phyloP scores from a whole-genome alignment of 2,329 filamentous ascomycete genomes.

The Hymenoscyphus salicellus region DNA sequence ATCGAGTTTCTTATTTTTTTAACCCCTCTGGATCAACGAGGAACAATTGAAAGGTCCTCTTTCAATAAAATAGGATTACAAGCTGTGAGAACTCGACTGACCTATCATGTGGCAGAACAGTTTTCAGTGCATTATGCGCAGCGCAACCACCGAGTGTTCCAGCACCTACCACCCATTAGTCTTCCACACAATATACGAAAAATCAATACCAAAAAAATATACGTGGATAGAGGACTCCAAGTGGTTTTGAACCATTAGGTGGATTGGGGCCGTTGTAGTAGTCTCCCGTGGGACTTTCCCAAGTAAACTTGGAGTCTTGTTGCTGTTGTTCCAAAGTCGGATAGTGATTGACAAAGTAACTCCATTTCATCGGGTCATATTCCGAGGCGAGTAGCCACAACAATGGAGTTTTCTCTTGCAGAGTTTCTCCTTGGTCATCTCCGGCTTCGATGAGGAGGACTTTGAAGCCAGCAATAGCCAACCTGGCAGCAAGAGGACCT shows the following conservation, averaged over 20 bases:
- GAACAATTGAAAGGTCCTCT: no score
- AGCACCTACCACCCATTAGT: no score
- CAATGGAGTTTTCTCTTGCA: conserved; percentile 47
- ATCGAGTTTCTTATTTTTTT: no score
- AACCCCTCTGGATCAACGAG: no score
- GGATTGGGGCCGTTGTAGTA: conserved; percentile 15
- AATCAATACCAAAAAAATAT: no score
- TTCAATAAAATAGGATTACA: no score
- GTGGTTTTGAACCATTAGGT: conserved; percentile 25
- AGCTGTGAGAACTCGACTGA: no score
- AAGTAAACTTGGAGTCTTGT: neutral
- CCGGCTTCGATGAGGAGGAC: conserved; percentile 55
- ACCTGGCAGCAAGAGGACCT: conserved; percentile 47
- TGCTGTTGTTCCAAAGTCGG: neutral
- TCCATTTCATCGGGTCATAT: conserved; percentile 48
- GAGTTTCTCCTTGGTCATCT: conserved; percentile 45
- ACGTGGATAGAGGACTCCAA: conserved; percentile 35
- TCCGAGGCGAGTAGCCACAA: conserved; percentile 46
- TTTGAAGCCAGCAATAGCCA: conserved; percentile 50
- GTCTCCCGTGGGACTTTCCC: neutral
- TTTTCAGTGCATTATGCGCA: conserved; percentile 29
- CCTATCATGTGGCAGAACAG: conserved; percentile 23
- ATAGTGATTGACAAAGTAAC: conserved; percentile 54
- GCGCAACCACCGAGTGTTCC: conserved; percentile 35
- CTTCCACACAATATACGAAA: no score